phyloP scores from a whole-genome alignment of 2,329 filamentous ascomycete species.

The Penicillium sumatraense region DNA sequence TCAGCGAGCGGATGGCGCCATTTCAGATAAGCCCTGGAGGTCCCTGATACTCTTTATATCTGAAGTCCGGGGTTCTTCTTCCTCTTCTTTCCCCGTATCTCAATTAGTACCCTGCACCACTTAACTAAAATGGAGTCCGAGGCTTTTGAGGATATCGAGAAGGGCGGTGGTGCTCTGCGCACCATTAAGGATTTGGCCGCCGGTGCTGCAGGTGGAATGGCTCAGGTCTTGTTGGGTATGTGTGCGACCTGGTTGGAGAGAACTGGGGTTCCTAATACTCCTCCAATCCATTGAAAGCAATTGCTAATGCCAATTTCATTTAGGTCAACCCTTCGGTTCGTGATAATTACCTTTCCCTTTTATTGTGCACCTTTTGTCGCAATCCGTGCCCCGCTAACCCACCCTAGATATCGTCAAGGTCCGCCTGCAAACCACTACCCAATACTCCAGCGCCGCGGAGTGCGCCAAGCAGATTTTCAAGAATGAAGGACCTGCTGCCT shows the following conservation, averaged over 20 bases:
- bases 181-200: constrained; percentile 88
- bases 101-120: constrained; percentile 1
- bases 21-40: constrained; percentile 25
- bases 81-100: neutral
- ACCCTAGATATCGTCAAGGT: constrained; percentile 90
- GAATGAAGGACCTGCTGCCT: constrained; percentile 85
- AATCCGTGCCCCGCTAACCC: constrained; percentile 18
- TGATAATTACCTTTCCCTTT: constrained; percentile 10
- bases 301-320: constrained; percentile 31
- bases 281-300: constrained; percentile 1
- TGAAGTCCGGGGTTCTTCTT: neutral
- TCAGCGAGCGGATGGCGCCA: constrained; percentile 33
- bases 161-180: constrained; percentile 53
- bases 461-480: constrained; percentile 83
- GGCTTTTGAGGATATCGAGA: constrained; percentile 41
- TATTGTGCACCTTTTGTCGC: neutral
- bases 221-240: constrained; percentile 90
- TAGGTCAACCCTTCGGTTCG: constrained; percentile 70
- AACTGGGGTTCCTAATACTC: neutral
- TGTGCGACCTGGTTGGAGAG: constrained; percentile 34
- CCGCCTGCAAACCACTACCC: constrained; percentile 83
- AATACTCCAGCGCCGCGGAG: constrained; percentile 79
- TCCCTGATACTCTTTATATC: constrained; percentile 13
- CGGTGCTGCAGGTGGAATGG: constrained; percentile 87
- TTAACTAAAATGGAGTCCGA: constrained; percentile 38